Conservation (phyloP, 2,329 filamentous ascomycete genomes). For the Lachnellula arida region DNA sequence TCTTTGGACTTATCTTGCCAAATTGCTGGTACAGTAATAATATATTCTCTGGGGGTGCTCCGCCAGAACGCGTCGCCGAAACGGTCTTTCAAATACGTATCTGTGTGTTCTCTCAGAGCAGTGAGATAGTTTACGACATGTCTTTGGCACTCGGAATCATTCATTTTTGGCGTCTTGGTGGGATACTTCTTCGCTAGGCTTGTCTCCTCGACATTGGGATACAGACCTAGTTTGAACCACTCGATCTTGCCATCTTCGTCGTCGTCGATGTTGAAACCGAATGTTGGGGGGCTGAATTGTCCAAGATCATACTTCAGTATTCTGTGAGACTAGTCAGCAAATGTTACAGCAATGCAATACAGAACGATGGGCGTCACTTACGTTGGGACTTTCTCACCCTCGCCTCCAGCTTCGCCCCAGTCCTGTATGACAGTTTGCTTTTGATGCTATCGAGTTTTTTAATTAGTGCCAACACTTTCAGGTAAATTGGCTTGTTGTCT, state of each 20-base stretch:
- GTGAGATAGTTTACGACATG: conserved; percentile 3
- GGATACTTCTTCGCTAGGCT: neutral
- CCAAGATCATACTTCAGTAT: neutral
- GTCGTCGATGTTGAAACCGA: neutral
- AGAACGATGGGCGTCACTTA: neutral
- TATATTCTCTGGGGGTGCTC: neutral
- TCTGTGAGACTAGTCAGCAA: neutral
- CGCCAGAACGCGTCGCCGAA: neutral
- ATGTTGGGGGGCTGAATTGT: neutral
- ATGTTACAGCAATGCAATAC: neutral
- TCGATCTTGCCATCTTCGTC: neutral
- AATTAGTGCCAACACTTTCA: too few species aligned
- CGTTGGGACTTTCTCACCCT: neutral
- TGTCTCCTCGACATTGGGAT: neutral
- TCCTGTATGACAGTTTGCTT: neutral
- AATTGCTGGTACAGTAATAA: conserved; percentile 11
- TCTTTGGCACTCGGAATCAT: neutral
- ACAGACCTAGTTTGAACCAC: conserved; percentile 5
- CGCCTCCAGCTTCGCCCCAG: neutral
- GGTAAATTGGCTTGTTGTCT: too few species aligned
- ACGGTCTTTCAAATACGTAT: neutral
- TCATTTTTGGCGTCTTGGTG: neutral
- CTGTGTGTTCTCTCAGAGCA: conserved; percentile 1
- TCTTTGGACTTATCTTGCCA: conserved; percentile 7
- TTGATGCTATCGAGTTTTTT: neutral